Evolutionary conservation across 495 filamentous ascomycete genomes (phyloP).

Genomic region (Echria macrotheca): DNA sequence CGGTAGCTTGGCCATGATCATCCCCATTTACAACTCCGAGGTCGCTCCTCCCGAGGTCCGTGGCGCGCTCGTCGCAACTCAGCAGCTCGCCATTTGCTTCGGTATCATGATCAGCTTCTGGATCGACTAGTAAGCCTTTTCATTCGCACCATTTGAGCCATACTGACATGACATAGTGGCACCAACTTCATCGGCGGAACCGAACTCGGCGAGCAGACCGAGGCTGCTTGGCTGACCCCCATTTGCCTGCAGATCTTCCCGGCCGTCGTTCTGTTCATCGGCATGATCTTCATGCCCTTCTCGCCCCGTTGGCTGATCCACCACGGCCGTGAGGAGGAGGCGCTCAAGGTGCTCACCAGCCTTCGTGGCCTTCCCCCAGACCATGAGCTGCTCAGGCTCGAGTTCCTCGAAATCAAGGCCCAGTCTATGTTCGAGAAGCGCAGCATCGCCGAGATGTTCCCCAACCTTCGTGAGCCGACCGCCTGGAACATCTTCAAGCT

Average conservation of each 20-base stretch:
- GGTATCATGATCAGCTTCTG: conserved; percentile 83
- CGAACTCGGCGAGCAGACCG: conserved; percentile 49
- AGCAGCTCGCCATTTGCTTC: conserved; percentile 77
- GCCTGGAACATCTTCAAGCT: conserved; percentile 59
- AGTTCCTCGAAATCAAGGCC: conserved; percentile 78
- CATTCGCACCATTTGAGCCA: background rate
- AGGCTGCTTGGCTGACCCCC: conserved; percentile 65
- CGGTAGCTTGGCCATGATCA: conserved; percentile 61
- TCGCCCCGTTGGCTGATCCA: conserved; percentile 76
- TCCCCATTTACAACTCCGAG: conserved; percentile 66
- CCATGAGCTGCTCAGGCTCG: conserved; percentile 63
- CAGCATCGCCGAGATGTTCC: conserved; percentile 64
- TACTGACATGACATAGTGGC: conserved; percentile 30
- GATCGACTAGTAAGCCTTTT: conserved; percentile 57
- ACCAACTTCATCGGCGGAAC: conserved; percentile 77
- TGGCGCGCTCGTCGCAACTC: conserved; percentile 68
- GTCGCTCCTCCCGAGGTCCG: conserved; percentile 55
- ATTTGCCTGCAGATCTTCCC: conserved; percentile 59
- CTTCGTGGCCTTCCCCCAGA: conserved; percentile 57
- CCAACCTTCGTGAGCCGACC: conserved; percentile 55
- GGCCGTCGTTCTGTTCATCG: conserved; percentile 54
- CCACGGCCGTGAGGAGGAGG: conserved; percentile 66
- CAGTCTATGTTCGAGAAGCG: conserved; percentile 76
- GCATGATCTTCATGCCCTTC: conserved; percentile 79
- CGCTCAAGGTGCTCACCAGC: conserved; percentile 57